Base-by-base conservation (phyloP, 2,329 filamentous ascomycete genomes). In the Pseudocercospora cruenta region DNA sequence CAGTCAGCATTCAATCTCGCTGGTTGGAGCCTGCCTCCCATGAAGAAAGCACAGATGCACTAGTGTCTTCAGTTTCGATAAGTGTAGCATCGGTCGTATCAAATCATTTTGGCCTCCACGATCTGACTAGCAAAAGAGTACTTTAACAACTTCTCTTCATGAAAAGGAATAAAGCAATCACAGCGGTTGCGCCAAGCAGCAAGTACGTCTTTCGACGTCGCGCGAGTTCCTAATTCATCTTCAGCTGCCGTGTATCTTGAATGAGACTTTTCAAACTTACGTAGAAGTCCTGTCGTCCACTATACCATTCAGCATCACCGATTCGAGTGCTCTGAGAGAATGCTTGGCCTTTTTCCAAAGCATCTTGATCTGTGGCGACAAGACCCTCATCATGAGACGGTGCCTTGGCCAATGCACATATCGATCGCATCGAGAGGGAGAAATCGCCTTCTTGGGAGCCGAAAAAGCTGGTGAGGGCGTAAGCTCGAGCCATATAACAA, bases 401-500 rank as follows among this genome's bases (percentile, higher is more conserved):
- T 6, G 67, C 70, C 55, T 74, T 68, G 3, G 63, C 12, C n/a
- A 74, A 58, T 10, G 85, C 86, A 12, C 84, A 82, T 64, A 90
- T 85, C 1, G 85, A 86, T 31, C 77, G 77, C 65, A 91, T 77
- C 1, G 82, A 80, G 4, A 91, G 75, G 2, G 81, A 82, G 70
- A 93, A 93, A 3, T 87, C 81, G 2, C 91, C 91, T 68, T 91
- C 82, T 77, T 94, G 91, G 0, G 85, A 79, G 8, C 89, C 91
- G 71, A 94, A 94, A 81, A 92, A 93, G 78, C 91, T 92, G 70
- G 19, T 22, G 45, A 51, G 19, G 43, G 53, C 31, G 21, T 67
- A 39, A 66, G 47, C 62, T 26, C 16, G 16, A 28, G 28, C 33
- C 54, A 16, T 19, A 26, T 36, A 6, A 43, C 14, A 47, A 47